A percentile compares a stretch with the other conserved stretches of the same genome.
phyloP scores from a whole-genome alignment of 169 alveolate genomes.

The Perkinsus olseni region DNA sequence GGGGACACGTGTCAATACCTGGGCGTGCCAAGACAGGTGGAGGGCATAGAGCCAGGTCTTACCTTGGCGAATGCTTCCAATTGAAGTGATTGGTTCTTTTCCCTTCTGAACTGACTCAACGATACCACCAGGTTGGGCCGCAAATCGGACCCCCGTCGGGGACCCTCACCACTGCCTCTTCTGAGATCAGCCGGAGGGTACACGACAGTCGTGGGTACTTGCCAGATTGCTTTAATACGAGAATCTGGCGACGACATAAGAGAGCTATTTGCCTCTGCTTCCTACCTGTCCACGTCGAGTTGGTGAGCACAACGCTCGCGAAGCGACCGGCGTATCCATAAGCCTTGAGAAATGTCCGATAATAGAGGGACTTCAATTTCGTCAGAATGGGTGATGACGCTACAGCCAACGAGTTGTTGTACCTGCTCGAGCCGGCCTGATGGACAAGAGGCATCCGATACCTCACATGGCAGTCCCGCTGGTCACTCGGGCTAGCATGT shows the following conservation, averaged over 20 bases:
- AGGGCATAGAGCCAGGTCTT: background rate
- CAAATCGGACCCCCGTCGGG: conserved; percentile 16
- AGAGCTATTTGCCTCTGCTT: background rate
- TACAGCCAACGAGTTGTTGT: background rate
- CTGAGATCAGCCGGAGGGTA: background rate
- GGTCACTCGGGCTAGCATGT: background rate
- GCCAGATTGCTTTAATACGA: background rate
- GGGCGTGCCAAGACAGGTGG: background rate
- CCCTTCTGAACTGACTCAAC: conserved; percentile 78
- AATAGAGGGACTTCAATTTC: background rate
- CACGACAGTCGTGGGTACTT: background rate
- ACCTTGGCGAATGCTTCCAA: conserved; percentile 43
- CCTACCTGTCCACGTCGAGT: background rate
- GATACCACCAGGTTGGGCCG: conserved; percentile 48
- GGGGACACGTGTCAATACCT: background rate
- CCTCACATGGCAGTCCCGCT: background rate
- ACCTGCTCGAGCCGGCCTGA: background rate
- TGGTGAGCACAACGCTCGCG: background rate
- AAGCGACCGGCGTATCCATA: background rate
- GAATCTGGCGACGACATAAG: background rate
- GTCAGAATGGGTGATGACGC: background rate
- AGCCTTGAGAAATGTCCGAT: background rate
- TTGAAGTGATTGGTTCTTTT: conserved; percentile 67
- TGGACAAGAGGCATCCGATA: background rate
- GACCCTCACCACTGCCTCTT: background rate